Evolutionary conservation across 495 filamentous ascomycete species (phyloP).

Genomic region (Penicillium cosmopolitanum): DNA sequence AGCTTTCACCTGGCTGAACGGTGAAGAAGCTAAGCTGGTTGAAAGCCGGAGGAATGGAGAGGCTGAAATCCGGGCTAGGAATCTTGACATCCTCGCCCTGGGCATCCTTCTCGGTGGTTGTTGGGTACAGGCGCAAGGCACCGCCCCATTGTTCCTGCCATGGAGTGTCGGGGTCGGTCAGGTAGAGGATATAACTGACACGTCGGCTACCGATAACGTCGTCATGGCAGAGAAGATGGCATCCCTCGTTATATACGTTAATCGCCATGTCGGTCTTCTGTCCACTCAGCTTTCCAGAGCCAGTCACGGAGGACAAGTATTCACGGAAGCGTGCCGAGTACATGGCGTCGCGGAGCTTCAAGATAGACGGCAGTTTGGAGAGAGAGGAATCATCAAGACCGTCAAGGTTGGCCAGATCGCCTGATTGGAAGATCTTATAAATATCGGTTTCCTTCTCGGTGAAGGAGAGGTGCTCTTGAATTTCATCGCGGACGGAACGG

Average conservation of each 20-base stretch:
- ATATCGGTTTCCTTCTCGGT: conserved; percentile 99
- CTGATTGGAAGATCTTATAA: conserved; percentile 99
- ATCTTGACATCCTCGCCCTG: conserved; percentile 70
- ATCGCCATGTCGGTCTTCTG: conserved; percentile 99
- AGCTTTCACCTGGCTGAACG: conserved; percentile 95
- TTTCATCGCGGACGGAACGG: conserved; percentile 84
- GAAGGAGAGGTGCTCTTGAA: conserved; percentile 86
- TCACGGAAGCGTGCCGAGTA: conserved; percentile 89
- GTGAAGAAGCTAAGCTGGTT: conserved; percentile 98
- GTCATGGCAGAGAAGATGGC: conserved; percentile 95
- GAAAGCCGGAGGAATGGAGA: conserved; percentile 90
- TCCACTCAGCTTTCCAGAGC: conserved; percentile 83
- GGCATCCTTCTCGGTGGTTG: conserved; percentile 64
- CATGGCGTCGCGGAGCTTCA: conserved; percentile 85
- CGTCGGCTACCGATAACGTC: conserved; percentile 95
- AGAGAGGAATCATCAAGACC: conserved; percentile 84
- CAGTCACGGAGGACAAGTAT: conserved; percentile 83
- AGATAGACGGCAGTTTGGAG: conserved; percentile 79
- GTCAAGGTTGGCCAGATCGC: conserved; percentile 95
- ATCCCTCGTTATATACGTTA: conserved; percentile 96
- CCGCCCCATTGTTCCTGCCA: conserved; percentile 97
- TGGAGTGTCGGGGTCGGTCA: conserved; percentile 87
- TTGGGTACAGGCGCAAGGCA: conserved; percentile 86
- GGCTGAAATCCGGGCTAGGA: conserved; percentile 71
- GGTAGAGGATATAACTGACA: conserved; percentile 95